Conservation (phyloP, 495 filamentous ascomycete species). For the Podospora pseudoanserina region DNA sequence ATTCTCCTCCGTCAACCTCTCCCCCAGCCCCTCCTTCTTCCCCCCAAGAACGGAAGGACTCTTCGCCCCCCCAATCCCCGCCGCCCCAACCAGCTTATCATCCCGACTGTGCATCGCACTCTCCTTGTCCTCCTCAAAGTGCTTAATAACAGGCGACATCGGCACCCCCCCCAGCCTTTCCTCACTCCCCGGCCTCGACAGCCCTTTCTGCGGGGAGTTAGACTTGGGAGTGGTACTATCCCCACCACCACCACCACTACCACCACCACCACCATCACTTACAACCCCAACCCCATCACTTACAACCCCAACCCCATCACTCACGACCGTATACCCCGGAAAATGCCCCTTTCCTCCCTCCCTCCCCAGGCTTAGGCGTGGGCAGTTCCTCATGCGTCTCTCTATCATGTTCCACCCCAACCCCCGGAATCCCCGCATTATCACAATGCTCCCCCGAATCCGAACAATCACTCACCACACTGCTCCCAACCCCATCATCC, state of each 20-base stretch:
- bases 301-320: neutral
- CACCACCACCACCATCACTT: neutral
- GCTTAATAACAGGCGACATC: neutral
- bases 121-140: neutral
- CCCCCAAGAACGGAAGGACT: neutral
- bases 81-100: conserved; percentile 2
- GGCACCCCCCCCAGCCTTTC: neutral
- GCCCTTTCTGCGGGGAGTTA: neutral
- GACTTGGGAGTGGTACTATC: neutral
- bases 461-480: neutral
- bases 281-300: neutral
- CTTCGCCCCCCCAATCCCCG: neutral
- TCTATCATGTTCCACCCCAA: neutral
- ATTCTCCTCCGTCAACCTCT: conserved; percentile 8
- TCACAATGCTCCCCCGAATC: conserved; percentile 8
- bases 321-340: neutral
- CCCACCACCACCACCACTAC: neutral
- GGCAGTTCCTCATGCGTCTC: neutral
- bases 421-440: neutral
- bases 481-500: neutral
- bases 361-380: neutral
- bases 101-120: neutral
- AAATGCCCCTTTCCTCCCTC: neutral
- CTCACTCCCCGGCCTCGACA: neutral
- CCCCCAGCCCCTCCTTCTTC: too few relatives aligned